Evolutionary conservation across 2,329 filamentous ascomycete species (phyloP).

Genomic region (Xylariaceae sp.): DNA sequence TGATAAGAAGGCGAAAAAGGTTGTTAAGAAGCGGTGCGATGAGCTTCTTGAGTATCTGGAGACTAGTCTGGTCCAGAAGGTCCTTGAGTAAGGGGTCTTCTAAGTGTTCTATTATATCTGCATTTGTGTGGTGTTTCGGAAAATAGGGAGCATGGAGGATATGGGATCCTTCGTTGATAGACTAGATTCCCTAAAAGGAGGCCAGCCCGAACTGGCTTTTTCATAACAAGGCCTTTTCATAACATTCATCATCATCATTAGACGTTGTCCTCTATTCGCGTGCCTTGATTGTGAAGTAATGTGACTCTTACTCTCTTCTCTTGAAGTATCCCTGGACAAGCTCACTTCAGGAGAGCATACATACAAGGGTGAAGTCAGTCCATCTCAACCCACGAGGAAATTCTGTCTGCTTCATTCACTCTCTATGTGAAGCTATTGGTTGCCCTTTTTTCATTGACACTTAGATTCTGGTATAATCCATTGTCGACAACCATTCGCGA

Average conservation of each 20-base stretch:
- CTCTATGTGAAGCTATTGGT: background rate
- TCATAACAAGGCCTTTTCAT: background rate
- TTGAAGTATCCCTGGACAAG: too few species aligned
- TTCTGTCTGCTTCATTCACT: too few species aligned
- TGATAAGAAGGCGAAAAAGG: constrained; percentile 43
- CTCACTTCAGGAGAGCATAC: too few species aligned
- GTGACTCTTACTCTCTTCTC: too few species aligned
- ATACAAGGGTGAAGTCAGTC: too few species aligned
- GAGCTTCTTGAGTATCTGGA: constrained; percentile 37
- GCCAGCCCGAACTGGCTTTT: background rate
- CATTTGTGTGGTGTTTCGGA: background rate
- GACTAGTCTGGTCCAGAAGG: constrained; percentile 22
- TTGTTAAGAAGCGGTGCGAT: constrained; percentile 44
- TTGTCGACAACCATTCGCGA: too few species aligned
- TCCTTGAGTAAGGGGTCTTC: constrained; percentile 15
- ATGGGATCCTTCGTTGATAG: background rate
- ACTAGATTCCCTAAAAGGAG: background rate
- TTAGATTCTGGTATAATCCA: too few species aligned
- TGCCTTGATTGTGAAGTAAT: background rate
- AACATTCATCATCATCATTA: too few species aligned
- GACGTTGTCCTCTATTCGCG: background rate
- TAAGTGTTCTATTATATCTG: background rate
- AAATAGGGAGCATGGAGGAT: background rate
- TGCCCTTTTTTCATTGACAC: too few species aligned
- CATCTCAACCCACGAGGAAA: too few species aligned